These are phyloP conservation scores for Acacia acuminata DNA, from an alignment of 306 rosid genomes.

Conservation along the genomic window DNA sequence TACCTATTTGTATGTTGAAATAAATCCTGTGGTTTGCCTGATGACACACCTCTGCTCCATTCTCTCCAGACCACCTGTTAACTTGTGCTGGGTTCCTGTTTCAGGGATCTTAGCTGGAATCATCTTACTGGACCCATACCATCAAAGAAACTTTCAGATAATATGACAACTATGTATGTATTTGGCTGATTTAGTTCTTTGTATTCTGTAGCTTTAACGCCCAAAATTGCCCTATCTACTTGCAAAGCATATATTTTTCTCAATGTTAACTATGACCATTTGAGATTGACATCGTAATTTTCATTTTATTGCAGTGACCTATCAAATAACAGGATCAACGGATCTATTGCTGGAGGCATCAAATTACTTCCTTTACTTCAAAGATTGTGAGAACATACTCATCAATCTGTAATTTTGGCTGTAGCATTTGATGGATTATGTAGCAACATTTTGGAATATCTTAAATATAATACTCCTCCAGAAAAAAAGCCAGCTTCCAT, in stretches of 20 bases:
- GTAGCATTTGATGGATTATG: slow-evolving; percentile 10
- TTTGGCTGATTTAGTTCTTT: slow-evolving; percentile 7
- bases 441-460: slow-evolving; percentile 2
- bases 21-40: slow-evolving; percentile 7
- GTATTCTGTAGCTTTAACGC: slow-evolving; percentile 7
- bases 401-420: slow-evolving; percentile 18
- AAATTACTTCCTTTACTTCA: slow-evolving; percentile 66
- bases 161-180: slow-evolving; percentile 81
- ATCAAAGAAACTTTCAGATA: slow-evolving; percentile 50
- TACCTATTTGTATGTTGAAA: slow-evolving; percentile 70
- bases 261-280: neutral
- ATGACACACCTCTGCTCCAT: slow-evolving; percentile 3
- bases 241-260: slow-evolving; percentile 17
- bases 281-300: slow-evolving; percentile 13
- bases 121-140: slow-evolving; percentile 66
- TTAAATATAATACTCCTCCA: slow-evolving; percentile 12
- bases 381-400: slow-evolving; percentile 59
- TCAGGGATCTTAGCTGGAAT: slow-evolving; percentile 89
- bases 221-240: slow-evolving; percentile 19
- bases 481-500: slow-evolving; percentile 8
- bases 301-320: slow-evolving; percentile 53
- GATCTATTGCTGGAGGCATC: slow-evolving; percentile 60
- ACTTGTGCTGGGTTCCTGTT: slow-evolving; percentile 36
- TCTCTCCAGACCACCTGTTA: slow-evolving; percentile 19
- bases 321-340: slow-evolving; percentile 67